phyloP scores from a whole-genome alignment of 768 basidiomycete genomes.

The Boletus pseudopeckii region DNA sequence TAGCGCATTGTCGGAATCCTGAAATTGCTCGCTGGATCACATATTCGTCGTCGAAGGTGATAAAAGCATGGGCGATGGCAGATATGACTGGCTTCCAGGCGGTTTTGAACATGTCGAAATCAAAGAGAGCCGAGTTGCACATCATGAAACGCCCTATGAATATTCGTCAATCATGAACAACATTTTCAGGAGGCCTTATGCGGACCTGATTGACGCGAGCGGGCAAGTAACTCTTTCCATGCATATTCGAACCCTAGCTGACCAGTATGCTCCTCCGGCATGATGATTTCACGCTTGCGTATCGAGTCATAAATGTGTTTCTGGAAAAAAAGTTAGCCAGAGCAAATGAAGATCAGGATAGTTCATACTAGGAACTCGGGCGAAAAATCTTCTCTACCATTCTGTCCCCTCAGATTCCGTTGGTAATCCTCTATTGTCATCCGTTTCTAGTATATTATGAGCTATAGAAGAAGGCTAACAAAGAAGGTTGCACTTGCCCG shows the following conservation, averaged over 20 bases:
- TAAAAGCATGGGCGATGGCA: conserved; percentile 94
- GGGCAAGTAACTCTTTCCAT: conserved; percentile 90
- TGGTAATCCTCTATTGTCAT: conserved; percentile 96
- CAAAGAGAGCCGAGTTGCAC: conserved; percentile 78
- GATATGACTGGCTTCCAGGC: conserved; percentile 92
- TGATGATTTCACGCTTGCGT: conserved; percentile 88
- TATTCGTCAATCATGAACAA: conserved; percentile 36
- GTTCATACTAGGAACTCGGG: conserved; percentile 73
- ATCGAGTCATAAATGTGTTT: conserved; percentile 92
- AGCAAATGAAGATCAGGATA: neutral
- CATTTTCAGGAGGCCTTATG: conserved; percentile 5
- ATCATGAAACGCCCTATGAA: conserved; percentile 52
- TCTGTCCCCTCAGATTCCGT: conserved; percentile 89
- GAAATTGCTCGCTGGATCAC: conserved; percentile 92
- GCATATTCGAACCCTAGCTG: conserved; percentile 98
- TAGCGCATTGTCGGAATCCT: conserved; percentile 96
- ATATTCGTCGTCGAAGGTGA: conserved; percentile 94
- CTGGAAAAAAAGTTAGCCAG: conserved; percentile 39
- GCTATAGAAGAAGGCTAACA: neutral
- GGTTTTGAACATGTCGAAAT: conserved; percentile 90
- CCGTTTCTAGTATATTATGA: conserved; percentile 61
- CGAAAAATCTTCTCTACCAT: conserved; percentile 79
- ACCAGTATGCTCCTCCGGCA: conserved; percentile 97
- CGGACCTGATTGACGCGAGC: conserved; percentile 77
- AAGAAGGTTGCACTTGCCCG: conserved; percentile 48